phyloP scores from a whole-genome alignment of 2,329 filamentous ascomycete genomes.

The Raffaelea arxii region DNA sequence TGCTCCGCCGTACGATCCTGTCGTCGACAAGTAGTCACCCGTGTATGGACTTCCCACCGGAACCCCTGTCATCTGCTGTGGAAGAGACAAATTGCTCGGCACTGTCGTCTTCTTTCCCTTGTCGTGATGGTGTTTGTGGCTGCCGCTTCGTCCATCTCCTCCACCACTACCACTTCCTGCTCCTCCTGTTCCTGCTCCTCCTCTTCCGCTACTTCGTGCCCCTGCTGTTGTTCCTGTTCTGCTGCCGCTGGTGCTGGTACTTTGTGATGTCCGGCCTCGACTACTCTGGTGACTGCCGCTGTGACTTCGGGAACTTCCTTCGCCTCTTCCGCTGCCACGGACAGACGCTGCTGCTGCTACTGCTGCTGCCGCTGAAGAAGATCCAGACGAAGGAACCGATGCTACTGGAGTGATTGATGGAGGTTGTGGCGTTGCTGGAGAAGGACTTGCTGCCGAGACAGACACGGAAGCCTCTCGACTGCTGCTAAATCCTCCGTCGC shows the following conservation, averaged over 20 bases:
- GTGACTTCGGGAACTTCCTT: not conserved
- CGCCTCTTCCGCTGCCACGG: not conserved
- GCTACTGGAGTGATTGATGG: no score
- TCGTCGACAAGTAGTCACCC: constrained; percentile 3
- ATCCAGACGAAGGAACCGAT: no score
- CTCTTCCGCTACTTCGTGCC: not conserved
- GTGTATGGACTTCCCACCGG: not conserved
- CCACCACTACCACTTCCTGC: not conserved
- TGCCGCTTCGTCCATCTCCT: not conserved
- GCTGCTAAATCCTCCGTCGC: not conserved
- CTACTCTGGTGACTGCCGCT: not conserved
- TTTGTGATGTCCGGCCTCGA: no score
- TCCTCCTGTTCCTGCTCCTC: not conserved
- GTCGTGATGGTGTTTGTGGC: not conserved
- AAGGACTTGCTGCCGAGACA: no score
- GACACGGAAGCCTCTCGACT: no score
- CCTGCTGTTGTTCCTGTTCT: not conserved
- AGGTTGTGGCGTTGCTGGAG: no score
- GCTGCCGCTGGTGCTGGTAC: no score
- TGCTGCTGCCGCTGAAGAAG: not conserved
- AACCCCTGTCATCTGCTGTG: not conserved
- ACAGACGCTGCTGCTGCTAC: not conserved
- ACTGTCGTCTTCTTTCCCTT: not conserved
- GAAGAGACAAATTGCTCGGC: not conserved
- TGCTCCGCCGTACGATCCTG: not conserved